Base-by-base conservation (phyloP, 495 filamentous ascomycete species). In the Penicillium waksmanii region DNA sequence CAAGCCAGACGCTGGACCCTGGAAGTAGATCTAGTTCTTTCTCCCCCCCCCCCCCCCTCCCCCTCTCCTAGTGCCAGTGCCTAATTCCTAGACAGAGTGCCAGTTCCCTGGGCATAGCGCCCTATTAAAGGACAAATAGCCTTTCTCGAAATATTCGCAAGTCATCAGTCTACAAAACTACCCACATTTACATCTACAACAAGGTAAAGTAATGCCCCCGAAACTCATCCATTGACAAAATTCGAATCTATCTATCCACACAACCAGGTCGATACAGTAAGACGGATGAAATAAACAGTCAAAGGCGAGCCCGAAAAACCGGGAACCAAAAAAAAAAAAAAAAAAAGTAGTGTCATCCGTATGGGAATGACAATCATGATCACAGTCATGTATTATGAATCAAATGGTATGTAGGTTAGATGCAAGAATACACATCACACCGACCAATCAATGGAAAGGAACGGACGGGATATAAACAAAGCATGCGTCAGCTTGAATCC, bases 371-470 rank as follows among this genome's bases (percentile, higher is more conserved):
- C 17, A 5, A 44, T 44, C 42, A 44, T 44, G 42, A 44, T 8
- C 42, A 44, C 8, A 2, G 42, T 44, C 42, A 44, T 44, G 42
- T 44, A 44, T 44, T 44, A 44, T 44, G 17, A 57, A 57, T 18
- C 42, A 51, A 57, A 57, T 23, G 17, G 34, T 31, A 42, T 40
- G 23, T 31, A 40, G 13, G 12, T 38, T 50, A 31, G 46, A 57
- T 51, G 25, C 34, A 10, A 42, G 27, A 19, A 17, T 33, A 38
- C 9, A 34, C 17, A 33, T 33, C 33, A 19, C 33, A 34, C 17
- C 17, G 17, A 19, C 17, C 48, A 34, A 31, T 15, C 31, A 15
- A 53, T 58, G 17, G 47, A 55, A 60, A 60, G 6, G 57, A 60
- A 33, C 42, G 57, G 57, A 60, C 57, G 27, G 57, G 50, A 40